Percentiles rank a stretch among this genome's conserved stretches.
Evolutionary conservation across 176 grass and related monocot species (phyloP).

Genomic region (Dendrocalamus sinicus): DNA sequence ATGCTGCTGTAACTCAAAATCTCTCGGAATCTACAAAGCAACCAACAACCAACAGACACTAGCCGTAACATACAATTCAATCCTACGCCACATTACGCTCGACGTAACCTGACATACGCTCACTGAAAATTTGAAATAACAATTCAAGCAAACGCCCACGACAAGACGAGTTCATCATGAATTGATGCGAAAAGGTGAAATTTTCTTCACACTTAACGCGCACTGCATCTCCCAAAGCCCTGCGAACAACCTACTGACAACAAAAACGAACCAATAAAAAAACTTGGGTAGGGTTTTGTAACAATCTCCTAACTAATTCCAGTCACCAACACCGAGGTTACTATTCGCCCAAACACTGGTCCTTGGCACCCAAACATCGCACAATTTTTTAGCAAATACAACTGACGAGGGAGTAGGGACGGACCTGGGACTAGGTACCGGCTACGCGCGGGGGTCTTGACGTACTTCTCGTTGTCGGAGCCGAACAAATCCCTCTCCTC

Average conservation of each 20-base stretch:
- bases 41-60: neutral
- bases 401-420: constrained; percentile 30
- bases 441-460: constrained; percentile 71
- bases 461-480: constrained; percentile 87
- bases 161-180: neutral
- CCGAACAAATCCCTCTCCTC: constrained; percentile 93
- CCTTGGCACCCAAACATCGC: neutral
- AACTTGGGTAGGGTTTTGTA: constrained; percentile 3
- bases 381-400: neutral
- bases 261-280: constrained; percentile 9
- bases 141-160: neutral
- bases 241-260: neutral
- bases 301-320: neutral
- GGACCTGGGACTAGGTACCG: constrained; percentile 79
- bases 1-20: constrained; percentile 25
- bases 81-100: neutral
- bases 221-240: neutral
- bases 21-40: neutral
- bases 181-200: neutral
- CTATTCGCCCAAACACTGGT: neutral
- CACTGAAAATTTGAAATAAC: neutral
- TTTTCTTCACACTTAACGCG: neutral
- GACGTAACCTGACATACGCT: neutral
- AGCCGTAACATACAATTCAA: neutral
- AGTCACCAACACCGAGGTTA: neutral